A percentile compares a stretch with the other conserved stretches of the same genome.
Evolutionary conservation across 495 filamentous ascomycete genomes (phyloP).

Genomic region (Aspergillus funiculosus): DNA sequence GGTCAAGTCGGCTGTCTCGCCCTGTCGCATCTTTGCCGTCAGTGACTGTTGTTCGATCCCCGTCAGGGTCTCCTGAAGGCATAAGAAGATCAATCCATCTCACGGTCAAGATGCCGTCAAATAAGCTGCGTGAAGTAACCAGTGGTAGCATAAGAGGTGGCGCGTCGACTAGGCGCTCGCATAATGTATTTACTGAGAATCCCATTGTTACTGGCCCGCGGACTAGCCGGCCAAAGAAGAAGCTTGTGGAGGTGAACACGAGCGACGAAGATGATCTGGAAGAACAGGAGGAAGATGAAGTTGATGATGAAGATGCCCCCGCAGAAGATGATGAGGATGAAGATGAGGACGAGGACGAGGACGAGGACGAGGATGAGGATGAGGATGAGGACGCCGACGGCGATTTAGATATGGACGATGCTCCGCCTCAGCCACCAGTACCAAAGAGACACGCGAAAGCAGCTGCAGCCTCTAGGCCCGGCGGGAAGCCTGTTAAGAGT

Average conservation of each 20-base stretch:
- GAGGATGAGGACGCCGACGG: constrained; percentile 52
- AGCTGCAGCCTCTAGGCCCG: constrained; percentile 24
- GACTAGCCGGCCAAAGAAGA: constrained; percentile 60
- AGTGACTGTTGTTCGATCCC: constrained; percentile 51
- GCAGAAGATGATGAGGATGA: constrained; percentile 52
- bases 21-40: constrained; percentile 29
- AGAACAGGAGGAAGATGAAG: constrained; percentile 46
- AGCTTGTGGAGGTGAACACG: constrained; percentile 59
- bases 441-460: constrained; percentile 29
- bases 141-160: constrained; percentile 25
- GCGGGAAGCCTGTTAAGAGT: constrained; percentile 38
- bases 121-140: constrained; percentile 74
- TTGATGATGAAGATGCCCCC: constrained; percentile 46
- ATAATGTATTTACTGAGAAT: constrained; percentile 48
- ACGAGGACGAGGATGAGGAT: constrained; percentile 51
- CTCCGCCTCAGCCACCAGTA: constrained; percentile 36
- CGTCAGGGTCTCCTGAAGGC: constrained; percentile 50
- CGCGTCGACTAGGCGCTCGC: constrained; percentile 29
- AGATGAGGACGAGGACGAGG: constrained; percentile 49
- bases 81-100: constrained; percentile 62
- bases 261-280: constrained; percentile 52
- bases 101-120: constrained; percentile 78
- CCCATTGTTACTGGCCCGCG: constrained; percentile 58
- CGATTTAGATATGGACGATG: constrained; percentile 54
- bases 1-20: constrained; percentile 34